A percentile compares a stretch with the other conserved stretches of the same genome.
Conservation (phyloP, 2,329 filamentous ascomycete genomes). For the Aureobasidium lini region DNA sequence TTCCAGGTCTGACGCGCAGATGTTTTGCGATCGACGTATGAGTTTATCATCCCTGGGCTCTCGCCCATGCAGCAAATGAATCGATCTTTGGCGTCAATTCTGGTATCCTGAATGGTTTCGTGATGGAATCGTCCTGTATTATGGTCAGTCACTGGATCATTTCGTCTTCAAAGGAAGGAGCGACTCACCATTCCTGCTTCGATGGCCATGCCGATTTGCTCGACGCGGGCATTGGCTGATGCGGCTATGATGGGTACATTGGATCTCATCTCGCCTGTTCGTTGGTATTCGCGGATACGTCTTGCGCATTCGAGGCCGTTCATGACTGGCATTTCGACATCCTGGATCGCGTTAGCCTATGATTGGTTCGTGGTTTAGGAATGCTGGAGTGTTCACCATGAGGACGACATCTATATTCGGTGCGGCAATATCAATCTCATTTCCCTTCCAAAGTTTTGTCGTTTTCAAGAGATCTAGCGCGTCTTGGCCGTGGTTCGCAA, state of each 20-base stretch:
- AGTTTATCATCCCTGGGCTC: not conserved
- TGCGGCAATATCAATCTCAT: not conserved
- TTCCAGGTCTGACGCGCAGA: too few relatives aligned
- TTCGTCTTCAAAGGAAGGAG: not conserved
- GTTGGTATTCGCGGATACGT: slow-evolving; percentile 54
- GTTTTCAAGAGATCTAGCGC: slow-evolving; percentile 21
- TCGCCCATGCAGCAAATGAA: not conserved
- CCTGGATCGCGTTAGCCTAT: not conserved
- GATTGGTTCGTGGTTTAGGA: not conserved
- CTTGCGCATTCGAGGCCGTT: slow-evolving; percentile 63
- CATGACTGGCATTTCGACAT: slow-evolving; percentile 60
- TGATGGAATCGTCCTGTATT: slow-evolving; percentile 22
- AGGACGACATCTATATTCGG: not conserved
- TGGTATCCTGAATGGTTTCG: slow-evolving; percentile 29
- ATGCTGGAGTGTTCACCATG: not conserved
- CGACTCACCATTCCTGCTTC: slow-evolving; percentile 25
- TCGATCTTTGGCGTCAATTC: slow-evolving; percentile 29
- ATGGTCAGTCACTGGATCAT: not conserved
- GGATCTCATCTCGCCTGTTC: slow-evolving; percentile 47
- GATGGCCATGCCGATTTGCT: slow-evolving; percentile 17
- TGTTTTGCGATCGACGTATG: too few relatives aligned
- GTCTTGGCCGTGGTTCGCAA: slow-evolving; percentile 23
- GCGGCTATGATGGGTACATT: slow-evolving; percentile 67
- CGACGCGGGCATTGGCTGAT: slow-evolving; percentile 64
- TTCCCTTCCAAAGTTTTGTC: slow-evolving; percentile 15